Conservation (phyloP, 2,329 filamentous ascomycete species). For the Talaromyces marneffei region DNA sequence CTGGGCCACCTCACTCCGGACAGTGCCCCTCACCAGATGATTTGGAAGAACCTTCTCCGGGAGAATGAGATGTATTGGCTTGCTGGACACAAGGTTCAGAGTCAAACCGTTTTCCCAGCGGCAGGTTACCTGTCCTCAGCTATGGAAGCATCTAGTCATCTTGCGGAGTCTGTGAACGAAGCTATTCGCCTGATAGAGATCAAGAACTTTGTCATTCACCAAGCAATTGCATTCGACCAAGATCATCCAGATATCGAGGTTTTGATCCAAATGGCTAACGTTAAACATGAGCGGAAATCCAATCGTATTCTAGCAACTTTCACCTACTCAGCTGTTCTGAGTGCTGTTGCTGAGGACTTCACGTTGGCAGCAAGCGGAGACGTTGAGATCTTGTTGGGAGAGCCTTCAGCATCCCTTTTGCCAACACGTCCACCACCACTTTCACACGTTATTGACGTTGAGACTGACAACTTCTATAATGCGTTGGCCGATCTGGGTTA, state of each 20-base stretch:
- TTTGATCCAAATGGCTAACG: neutral
- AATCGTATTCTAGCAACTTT: neutral
- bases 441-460: neutral
- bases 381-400: neutral
- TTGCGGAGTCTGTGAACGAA: neutral
- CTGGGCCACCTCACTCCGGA: neutral
- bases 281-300: neutral
- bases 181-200: slow-evolving; percentile 21
- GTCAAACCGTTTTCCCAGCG: slow-evolving; percentile 27
- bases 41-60: slow-evolving; percentile 14
- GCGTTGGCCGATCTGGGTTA: slow-evolving; percentile 23
- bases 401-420: neutral
- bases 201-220: slow-evolving; percentile 21
- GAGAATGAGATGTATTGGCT: slow-evolving; percentile 28
- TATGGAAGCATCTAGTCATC: slow-evolving; percentile 18
- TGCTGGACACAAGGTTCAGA: slow-evolving; percentile 28
- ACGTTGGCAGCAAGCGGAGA: neutral
- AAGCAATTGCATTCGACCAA: slow-evolving; percentile 19
- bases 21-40: neutral
- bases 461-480: slow-evolving; percentile 22
- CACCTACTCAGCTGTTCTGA: neutral
- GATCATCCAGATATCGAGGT: slow-evolving; percentile 16
- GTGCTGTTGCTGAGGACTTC: neutral
- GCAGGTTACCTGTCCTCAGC: slow-evolving; percentile 27
- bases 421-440: neutral